Conservation (phyloP, 2,329 filamentous ascomycete species). For the Sordariomycetes sp. region DNA sequence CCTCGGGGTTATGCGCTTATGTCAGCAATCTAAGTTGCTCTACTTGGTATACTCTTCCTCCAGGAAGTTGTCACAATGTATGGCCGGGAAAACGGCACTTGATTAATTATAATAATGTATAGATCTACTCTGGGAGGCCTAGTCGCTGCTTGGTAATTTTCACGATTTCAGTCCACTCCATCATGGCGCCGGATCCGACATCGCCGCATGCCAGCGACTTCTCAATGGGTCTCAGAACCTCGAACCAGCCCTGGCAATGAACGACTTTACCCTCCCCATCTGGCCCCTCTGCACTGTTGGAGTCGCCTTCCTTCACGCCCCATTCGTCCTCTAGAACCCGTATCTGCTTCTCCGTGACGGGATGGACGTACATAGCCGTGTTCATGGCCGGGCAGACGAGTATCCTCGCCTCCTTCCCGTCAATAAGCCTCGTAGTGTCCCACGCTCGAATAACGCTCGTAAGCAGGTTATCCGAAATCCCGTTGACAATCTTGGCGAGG, state of each 20-base stretch:
- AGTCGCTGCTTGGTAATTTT: constrained; percentile 39
- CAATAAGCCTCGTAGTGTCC: constrained; percentile 59
- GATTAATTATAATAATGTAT: background rate
- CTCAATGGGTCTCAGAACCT: constrained; percentile 58
- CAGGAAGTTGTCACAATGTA: background rate
- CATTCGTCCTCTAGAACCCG: constrained; percentile 60
- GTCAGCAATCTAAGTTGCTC: background rate
- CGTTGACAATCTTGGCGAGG: constrained; percentile 70
- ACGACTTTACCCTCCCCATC: constrained; percentile 12
- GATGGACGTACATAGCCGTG: constrained; percentile 79
- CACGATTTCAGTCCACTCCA: constrained; percentile 66
- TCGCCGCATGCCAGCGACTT: constrained; percentile 81
- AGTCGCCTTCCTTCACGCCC: constrained; percentile 31
- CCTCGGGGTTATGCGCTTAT: background rate
- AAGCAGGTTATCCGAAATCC: constrained; percentile 66
- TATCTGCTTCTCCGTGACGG: constrained; percentile 63
- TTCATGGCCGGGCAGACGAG: constrained; percentile 79
- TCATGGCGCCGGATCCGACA: constrained; percentile 71
- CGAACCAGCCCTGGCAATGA: constrained; percentile 42
- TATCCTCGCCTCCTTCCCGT: constrained; percentile 49
- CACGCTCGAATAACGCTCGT: constrained; percentile 69
- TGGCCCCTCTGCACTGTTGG: background rate
- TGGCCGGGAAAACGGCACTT: background rate
- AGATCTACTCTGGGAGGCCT: background rate
- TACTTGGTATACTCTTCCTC: background rate